These are phyloP conservation scores for Corchorus olitorius DNA, from an alignment of 345 rosid genomes.

Conservation along the genomic window DNA sequence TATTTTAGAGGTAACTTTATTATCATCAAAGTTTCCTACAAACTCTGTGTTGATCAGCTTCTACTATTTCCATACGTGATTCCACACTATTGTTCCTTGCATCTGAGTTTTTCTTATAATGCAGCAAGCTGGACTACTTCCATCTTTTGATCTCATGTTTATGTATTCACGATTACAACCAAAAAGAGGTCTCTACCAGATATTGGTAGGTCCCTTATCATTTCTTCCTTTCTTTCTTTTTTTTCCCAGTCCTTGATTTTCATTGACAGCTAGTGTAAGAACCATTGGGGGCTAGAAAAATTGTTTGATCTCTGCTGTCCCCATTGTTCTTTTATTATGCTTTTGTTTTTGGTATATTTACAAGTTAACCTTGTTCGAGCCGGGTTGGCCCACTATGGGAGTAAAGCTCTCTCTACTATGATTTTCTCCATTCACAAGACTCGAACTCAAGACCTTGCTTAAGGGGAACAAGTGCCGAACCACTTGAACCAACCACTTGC, in stretches of 20 bases:
- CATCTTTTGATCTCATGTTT: constrained; percentile 70
- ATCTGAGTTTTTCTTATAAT: constrained; percentile 24
- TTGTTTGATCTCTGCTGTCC: not conserved
- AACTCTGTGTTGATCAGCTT: not conserved
- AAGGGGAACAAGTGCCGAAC: too few species aligned
- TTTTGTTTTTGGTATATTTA: too few species aligned
- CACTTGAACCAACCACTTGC: too few species aligned
- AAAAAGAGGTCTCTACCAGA: constrained; percentile 50
- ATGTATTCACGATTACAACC: constrained; percentile 78
- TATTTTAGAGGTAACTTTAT: constrained; percentile 57
- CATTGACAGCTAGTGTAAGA: not conserved
- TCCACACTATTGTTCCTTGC: constrained; percentile 30
- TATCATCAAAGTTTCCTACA: not conserved
- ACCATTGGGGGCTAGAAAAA: not conserved
- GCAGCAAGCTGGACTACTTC: constrained; percentile 90
- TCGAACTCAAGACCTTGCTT: too few species aligned
- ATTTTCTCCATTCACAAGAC: too few species aligned
- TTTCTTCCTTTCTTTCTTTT: not conserved
- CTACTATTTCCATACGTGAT: constrained; percentile 8
- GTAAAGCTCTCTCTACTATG: too few species aligned
- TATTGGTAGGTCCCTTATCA: constrained; percentile 51
- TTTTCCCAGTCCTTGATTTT: not conserved
- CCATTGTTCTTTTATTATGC: not conserved
- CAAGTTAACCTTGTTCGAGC: too few species aligned
- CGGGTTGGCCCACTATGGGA: too few species aligned